These are phyloP conservation scores for Thymus quinquecostatus DNA, from an alignment of 257 asterid species.

Conservation along the genomic window DNA sequence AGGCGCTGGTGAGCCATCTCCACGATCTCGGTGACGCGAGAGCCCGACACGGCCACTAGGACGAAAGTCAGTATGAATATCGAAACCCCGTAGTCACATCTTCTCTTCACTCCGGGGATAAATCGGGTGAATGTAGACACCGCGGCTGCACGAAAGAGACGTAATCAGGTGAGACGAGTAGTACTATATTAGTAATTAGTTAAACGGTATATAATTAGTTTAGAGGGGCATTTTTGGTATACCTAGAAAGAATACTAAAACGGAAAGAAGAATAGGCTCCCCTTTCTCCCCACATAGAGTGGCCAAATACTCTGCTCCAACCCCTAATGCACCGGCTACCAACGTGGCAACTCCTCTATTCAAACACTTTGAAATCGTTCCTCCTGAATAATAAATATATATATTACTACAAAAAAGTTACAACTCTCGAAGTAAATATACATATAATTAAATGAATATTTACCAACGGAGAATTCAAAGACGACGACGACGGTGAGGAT, in stretches of 20 bases:
- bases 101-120: constrained; percentile 53
- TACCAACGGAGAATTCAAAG: constrained; percentile 71
- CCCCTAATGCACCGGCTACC: constrained; percentile 59
- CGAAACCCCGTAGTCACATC: constrained; percentile 69
- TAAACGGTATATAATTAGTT: too few relatives aligned
- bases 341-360: constrained; percentile 70
- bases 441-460: not conserved
- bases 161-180: too few relatives aligned
- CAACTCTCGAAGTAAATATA: too few relatives aligned
- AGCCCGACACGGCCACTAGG: constrained; percentile 71
- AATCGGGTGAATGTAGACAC: constrained; percentile 57
- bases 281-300: constrained; percentile 56
- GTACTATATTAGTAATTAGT: too few relatives aligned
- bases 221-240: too few relatives aligned
- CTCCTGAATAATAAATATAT: constrained; percentile 42
- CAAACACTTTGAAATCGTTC: constrained; percentile 56
- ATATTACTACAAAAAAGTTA: not conserved
- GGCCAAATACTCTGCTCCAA: constrained; percentile 72
- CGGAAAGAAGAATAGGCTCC: constrained; percentile 60
- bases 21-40: constrained; percentile 45
- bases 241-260: constrained; percentile 62
- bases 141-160: constrained; percentile 40
- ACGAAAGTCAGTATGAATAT: constrained; percentile 73
- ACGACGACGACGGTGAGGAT: constrained; percentile 65
- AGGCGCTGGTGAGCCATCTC: constrained; percentile 63